Percentiles rank a stretch among this genome's conserved stretches.
These are phyloP conservation scores for Brachypodium distachyon DNA, from an alignment of 202 grass and related monocot genomes.

Conservation along the genomic window DNA sequence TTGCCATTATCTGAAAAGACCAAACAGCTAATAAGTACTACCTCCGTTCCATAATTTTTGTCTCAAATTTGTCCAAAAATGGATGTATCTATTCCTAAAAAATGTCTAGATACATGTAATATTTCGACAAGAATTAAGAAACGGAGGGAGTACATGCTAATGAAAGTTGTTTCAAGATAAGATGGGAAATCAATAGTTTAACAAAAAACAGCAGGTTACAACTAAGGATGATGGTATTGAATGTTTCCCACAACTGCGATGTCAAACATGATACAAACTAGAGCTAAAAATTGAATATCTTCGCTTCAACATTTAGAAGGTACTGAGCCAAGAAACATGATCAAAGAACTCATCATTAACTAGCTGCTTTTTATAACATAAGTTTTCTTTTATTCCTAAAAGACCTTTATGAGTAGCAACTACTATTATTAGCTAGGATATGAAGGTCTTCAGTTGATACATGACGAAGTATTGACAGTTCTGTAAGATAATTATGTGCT, in stretches of 20 bases:
- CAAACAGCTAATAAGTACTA: too few relatives aligned
- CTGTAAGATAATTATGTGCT: background rate
- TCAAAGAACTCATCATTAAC: background rate
- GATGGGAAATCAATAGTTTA: background rate
- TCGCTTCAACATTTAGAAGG: background rate
- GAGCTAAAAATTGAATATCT: background rate
- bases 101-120: too few relatives aligned
- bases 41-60: too few relatives aligned
- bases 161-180: background rate
- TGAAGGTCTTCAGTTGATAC: background rate
- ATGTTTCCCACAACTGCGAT: background rate
- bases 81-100: too few relatives aligned
- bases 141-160: too few relatives aligned
- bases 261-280: background rate
- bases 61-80: too few relatives aligned
- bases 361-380: background rate
- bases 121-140: too few relatives aligned
- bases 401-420: background rate
- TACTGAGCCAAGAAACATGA: background rate
- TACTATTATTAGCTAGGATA: background rate
- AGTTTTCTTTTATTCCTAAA: background rate
- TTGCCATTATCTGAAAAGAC: conserved; percentile 88
- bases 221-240: background rate
- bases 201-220: background rate
- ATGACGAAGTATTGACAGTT: background rate